These are phyloP conservation scores for Agapanthus africanus DNA, from an alignment of 106 monocot genomes.

Conservation along the genomic window DNA sequence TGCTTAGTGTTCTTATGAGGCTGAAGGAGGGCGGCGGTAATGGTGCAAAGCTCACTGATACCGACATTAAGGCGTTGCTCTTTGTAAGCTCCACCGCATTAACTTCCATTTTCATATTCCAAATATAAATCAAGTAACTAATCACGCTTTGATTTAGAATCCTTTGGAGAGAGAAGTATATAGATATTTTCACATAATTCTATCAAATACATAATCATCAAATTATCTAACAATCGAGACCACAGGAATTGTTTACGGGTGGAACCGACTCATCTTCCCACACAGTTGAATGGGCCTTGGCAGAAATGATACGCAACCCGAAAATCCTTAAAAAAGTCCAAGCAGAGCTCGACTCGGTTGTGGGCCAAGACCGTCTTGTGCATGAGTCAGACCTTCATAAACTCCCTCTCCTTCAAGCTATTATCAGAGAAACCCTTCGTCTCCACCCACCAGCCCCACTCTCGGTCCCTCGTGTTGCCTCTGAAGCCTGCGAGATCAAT, in stretches of 20 bases:
- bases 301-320: slow-evolving; percentile 43
- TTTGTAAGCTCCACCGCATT: too few relatives aligned
- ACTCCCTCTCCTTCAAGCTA: slow-evolving; percentile 11
- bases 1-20: too few relatives aligned
- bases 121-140: too few relatives aligned
- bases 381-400: slow-evolving; percentile 8
- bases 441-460: slow-evolving; percentile 22
- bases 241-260: slow-evolving; percentile 55
- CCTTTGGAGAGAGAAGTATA: too few relatives aligned
- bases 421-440: slow-evolving; percentile 16
- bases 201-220: too few relatives aligned
- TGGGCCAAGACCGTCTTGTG: slow-evolving; percentile 7
- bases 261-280: slow-evolving; percentile 56
- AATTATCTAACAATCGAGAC: too few relatives aligned
- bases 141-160: too few relatives aligned
- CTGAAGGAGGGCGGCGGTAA: too few relatives aligned
- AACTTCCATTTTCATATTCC: too few relatives aligned
- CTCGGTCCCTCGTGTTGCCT: slow-evolving; percentile 21
- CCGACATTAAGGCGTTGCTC: too few relatives aligned
- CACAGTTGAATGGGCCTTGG: slow-evolving; percentile 44
- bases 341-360: slow-evolving; percentile 35
- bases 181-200: too few relatives aligned
- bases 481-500: slow-evolving; percentile 19
- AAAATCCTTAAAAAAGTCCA: slow-evolving; percentile 16
- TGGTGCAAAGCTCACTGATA: too few relatives aligned